phyloP scores from a whole-genome alignment of 1,139 yeast species.

The Suhomyces terraborum region DNA sequence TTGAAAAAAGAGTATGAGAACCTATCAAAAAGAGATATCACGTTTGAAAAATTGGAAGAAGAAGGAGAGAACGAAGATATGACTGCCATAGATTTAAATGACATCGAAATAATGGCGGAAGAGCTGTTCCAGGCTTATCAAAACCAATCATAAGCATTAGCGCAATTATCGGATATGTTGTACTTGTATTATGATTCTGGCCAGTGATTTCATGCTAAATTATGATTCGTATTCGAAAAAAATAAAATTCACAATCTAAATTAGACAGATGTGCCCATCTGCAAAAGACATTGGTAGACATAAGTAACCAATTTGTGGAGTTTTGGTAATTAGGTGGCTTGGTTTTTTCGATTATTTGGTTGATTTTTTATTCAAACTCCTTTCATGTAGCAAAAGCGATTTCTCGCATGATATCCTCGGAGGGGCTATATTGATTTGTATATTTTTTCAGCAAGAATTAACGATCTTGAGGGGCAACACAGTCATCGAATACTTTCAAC shows the following conservation, averaged over 20 bases:
- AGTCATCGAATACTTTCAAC: background rate
- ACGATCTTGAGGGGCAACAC: background rate
- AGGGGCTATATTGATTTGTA: background rate
- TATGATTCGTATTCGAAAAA: too few species aligned
- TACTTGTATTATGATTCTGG: too few species aligned
- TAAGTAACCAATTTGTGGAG: too few species aligned
- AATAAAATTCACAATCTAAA: too few species aligned
- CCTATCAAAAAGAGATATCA: conserved; percentile 31
- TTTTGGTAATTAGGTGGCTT: background rate
- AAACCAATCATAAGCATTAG: background rate
- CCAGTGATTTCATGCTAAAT: background rate
- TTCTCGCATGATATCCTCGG: too few species aligned
- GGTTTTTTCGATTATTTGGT: background rate
- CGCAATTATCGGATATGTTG: background rate
- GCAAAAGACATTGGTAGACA: too few species aligned
- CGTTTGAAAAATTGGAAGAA: conserved; percentile 41
- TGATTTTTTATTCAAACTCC: too few species aligned
- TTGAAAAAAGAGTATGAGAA: conserved; percentile 38
- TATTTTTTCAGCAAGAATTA: background rate
- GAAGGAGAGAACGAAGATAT: conserved; percentile 32
- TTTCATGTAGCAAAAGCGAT: too few species aligned
- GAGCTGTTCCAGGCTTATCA: conserved; percentile 39
- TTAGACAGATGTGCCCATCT: too few species aligned
- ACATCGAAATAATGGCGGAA: conserved; percentile 59
- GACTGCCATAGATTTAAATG: conserved; percentile 44